Evolutionary conservation across 2,329 filamentous ascomycete species (phyloP).

Genomic region (Colletotrichum lentis): DNA sequence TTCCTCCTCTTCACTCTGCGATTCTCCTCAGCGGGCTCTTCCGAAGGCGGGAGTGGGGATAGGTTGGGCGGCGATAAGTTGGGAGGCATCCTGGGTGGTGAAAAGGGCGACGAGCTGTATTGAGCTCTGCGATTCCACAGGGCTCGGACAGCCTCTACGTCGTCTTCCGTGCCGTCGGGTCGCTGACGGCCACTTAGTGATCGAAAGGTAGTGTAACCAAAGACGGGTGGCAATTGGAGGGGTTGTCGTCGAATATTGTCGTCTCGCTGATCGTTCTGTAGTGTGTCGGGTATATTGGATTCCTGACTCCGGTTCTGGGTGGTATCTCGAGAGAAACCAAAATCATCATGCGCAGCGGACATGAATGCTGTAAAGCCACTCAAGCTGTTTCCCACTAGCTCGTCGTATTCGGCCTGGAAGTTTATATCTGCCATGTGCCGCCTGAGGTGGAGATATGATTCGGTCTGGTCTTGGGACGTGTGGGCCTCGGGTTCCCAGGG

Average conservation of each 20-base stretch:
- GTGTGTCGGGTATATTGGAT: slow-evolving; percentile 14
- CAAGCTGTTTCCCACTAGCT: slow-evolving; percentile 35
- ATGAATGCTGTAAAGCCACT: slow-evolving; percentile 30
- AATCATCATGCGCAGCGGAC: slow-evolving; percentile 25
- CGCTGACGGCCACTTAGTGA: slow-evolving; percentile 30
- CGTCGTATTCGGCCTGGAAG: slow-evolving; percentile 38
- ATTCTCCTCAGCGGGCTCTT: slow-evolving; percentile 56
- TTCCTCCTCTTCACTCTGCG: slow-evolving; percentile 74
- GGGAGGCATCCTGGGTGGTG: slow-evolving; percentile 43
- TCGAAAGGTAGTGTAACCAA: slow-evolving; percentile 18
- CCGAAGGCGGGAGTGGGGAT: slow-evolving; percentile 48
- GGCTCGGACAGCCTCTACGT: slow-evolving; percentile 36
- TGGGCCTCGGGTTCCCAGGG: slow-evolving; percentile 26
- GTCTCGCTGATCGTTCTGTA: slow-evolving; percentile 33
- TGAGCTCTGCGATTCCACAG: slow-evolving; percentile 36
- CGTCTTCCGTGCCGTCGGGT: slow-evolving; percentile 31
- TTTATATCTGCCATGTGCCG: slow-evolving; percentile 36
- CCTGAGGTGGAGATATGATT: slow-evolving; percentile 18
- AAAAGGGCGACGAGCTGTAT: slow-evolving; percentile 37
- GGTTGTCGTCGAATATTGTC: slow-evolving; percentile 22
- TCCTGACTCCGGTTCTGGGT: slow-evolving; percentile 11
- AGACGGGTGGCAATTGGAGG: slow-evolving; percentile 26
- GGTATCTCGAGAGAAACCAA: slow-evolving; percentile 8
- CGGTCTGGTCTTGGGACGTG: slow-evolving; percentile 18
- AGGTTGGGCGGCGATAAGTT: slow-evolving; percentile 45